Evolutionary conservation across 192 early-diverging fungal species (phyloP).

Genomic region (Coemansia sp.): DNA sequence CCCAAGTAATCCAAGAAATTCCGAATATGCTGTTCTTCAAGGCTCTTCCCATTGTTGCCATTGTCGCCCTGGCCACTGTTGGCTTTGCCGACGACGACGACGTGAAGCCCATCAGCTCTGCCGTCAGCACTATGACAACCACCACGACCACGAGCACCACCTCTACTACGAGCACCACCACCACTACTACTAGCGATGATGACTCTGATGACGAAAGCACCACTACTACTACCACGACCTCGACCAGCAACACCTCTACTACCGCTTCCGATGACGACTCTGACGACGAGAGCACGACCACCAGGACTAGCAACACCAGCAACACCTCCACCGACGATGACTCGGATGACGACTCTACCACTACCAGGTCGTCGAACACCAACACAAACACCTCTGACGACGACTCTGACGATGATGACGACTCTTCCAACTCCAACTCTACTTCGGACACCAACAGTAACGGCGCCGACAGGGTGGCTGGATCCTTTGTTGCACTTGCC

Average conservation of each 20-base stretch:
- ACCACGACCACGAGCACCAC: not conserved
- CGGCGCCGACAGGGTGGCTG: not conserved
- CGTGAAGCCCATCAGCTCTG: not conserved
- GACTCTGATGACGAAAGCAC: not conserved
- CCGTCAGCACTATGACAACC: not conserved
- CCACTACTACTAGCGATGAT: not conserved
- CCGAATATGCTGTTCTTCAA: conserved; percentile 1
- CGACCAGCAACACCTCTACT: not conserved
- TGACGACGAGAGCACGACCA: not conserved
- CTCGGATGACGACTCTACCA: not conserved
- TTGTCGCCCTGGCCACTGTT: not conserved
- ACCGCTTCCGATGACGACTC: not conserved
- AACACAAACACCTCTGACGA: not conserved
- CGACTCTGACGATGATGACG: not conserved
- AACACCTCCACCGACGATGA: not conserved
- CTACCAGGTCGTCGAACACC: not conserved
- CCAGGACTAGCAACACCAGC: not conserved
- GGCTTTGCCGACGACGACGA: conserved; percentile 1
- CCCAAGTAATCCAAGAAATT: not conserved
- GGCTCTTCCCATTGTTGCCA: not conserved
- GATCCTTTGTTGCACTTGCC: conserved; percentile 1
- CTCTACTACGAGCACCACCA: not conserved
- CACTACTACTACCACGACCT: not conserved
- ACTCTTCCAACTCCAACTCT: not conserved
- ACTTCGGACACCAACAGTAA: not conserved